Percentiles rank a stretch among this genome's conserved stretches.
phyloP scores from a whole-genome alignment of 1,284 basidiomycete genomes.

The Pterulicium gracile region DNA sequence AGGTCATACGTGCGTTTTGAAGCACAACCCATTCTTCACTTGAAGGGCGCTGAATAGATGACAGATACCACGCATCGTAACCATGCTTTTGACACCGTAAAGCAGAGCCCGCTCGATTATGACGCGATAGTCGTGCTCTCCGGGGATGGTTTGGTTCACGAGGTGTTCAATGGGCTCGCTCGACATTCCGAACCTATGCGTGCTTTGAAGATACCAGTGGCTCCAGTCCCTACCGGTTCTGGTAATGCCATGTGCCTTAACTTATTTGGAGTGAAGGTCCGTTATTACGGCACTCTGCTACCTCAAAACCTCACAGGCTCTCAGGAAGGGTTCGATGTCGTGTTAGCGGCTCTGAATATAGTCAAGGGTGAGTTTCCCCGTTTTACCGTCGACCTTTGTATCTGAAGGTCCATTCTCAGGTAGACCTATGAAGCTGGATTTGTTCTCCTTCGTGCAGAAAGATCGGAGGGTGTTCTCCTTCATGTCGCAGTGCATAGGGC shows the following conservation, averaged over 20 bases:
- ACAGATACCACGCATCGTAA: conserved; percentile 62
- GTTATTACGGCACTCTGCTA: conserved; percentile 9
- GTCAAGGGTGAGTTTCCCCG: conserved; percentile 62
- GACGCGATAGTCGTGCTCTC: conserved; percentile 80
- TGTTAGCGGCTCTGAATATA: conserved; percentile 69
- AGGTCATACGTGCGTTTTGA: conserved; percentile 39
- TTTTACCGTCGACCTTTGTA: conserved; percentile 4
- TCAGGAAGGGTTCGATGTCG: conserved; percentile 66
- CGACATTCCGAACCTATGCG: conserved; percentile 49
- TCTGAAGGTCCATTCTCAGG: conserved; percentile 26
- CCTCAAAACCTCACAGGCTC: conserved; percentile 7
- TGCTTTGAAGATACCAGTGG: conserved; percentile 72
- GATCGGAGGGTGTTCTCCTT: conserved; percentile 72
- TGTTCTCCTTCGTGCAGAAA: conserved; percentile 72
- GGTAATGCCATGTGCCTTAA: conserved; percentile 78
- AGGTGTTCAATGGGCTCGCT: conserved; percentile 89
- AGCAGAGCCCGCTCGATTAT: conserved; percentile 50
- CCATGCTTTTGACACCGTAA: conserved; percentile 69
- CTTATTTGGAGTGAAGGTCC: conserved; percentile 55
- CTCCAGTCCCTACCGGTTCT: conserved; percentile 82
- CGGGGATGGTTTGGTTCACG: conserved; percentile 86
- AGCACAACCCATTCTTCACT: conserved; percentile 6
- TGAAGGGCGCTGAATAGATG: too few relatives aligned
- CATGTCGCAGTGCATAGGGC: conserved; percentile 79
- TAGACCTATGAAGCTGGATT: conserved; percentile 64